Percentiles rank a stretch among this genome's conserved stretches.
Conservation (phyloP, 2,329 filamentous ascomycete species). For the Blastomyces gilchristii region DNA sequence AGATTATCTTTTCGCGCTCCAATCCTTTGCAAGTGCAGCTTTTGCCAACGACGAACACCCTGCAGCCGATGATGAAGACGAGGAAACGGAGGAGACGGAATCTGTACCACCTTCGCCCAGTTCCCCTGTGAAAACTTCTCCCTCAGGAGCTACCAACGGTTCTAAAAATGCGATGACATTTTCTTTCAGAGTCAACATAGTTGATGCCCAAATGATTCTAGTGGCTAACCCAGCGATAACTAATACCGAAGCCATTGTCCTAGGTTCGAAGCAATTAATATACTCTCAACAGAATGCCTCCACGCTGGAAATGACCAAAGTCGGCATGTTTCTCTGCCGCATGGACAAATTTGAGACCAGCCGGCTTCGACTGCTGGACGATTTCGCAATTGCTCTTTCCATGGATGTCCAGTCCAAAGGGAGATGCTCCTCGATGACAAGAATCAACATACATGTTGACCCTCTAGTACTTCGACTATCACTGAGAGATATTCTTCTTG, state of each 20-base stretch:
- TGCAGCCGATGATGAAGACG: constrained; percentile 23
- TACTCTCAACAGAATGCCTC: constrained; percentile 88
- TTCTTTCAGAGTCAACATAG: constrained; percentile 84
- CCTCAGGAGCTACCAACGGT: constrained; percentile 17
- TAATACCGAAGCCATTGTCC: constrained; percentile 89
- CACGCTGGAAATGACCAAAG: constrained; percentile 83
- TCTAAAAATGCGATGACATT: constrained; percentile 51
- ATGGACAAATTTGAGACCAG: constrained; percentile 97
- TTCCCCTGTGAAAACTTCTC: not conserved
- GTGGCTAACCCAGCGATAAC: constrained; percentile 87
- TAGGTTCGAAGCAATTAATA: constrained; percentile 86
- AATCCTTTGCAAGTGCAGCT: constrained; percentile 68
- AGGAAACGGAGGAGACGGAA: constrained; percentile 23
- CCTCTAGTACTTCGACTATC: constrained; percentile 84
- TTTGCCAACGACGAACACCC: constrained; percentile 45
- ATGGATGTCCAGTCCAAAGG: constrained; percentile 63
- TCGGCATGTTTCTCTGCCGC: constrained; percentile 96
- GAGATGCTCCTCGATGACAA: constrained; percentile 53
- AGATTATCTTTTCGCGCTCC: constrained; percentile 86
- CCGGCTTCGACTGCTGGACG: constrained; percentile 82
- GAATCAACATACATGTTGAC: constrained; percentile 78
- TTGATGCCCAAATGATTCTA: constrained; percentile 91
- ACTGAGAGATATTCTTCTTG: constrained; percentile 85
- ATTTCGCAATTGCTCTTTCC: constrained; percentile 85
- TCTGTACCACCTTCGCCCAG: not conserved